Evolutionary conservation across 106 monocot species (phyloP), one percentile per base, ranked within the genome.

Genomic region (Xerophyta viscosa): DNA sequence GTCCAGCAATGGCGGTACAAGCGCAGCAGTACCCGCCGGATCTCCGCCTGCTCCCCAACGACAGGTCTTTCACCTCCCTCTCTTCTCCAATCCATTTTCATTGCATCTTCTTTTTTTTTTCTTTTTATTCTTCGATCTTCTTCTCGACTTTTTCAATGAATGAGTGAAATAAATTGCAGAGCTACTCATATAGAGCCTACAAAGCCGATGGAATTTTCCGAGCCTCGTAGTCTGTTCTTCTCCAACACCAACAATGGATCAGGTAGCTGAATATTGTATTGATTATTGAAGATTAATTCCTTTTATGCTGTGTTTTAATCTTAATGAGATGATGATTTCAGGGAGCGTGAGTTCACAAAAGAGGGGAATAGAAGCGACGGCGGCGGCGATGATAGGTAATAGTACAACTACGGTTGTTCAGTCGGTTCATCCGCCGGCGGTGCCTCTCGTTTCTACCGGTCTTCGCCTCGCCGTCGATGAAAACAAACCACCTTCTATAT

Each of bases 11-110:
- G 84, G 84, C 80, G 44, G 77, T 84, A 29, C 80, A 84, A 24
- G 79, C 88, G 12, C 88, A 83, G 51, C 88, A 83, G 51, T 74
- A 80, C 54, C 83, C 79, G 5, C 70, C 83, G 41, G 77, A 62
- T 29, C 24, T 70, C 51, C 71, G 15, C 1, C 39, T 39, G 6
- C 39, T 15, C 15, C 15, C 39, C 39, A 39, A 39, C 28, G 49
- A 56, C 52, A 79, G 88, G 83, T 89, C 54, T 31, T 27, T 65
- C 26, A 65, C n/a, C n/a, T 39, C 7, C 7, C 6, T 39, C 39
- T 39, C 15, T 15, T 36, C 33, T 36, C 33, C 39, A 39, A 39
- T 39, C 39, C 39, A 12, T 10, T 15, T 39, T 15, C 39, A 39
- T 12, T 10, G 15, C 10, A 39, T 39, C 15, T 39, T 39, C 39